Percentiles rank a stretch among this genome's conserved stretches.
These are phyloP conservation scores for Teratosphaeria pseudoeucalypti DNA, from an alignment of 2,329 filamentous ascomycete species.

Conservation along the genomic window DNA sequence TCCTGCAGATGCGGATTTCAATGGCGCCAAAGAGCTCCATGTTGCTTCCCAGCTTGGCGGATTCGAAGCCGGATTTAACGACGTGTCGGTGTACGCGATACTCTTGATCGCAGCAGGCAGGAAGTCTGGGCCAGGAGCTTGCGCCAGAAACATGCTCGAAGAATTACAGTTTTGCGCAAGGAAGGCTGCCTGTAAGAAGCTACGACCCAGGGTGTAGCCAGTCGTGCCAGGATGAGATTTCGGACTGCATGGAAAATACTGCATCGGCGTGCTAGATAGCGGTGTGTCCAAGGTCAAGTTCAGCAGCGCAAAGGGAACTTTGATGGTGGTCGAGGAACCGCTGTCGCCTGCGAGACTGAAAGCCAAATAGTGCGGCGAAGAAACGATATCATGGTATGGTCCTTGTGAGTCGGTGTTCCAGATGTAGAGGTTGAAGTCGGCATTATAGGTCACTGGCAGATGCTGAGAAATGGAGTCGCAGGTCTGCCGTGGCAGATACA, in stretches of 20 bases:
- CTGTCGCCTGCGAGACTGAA: slow-evolving; percentile 27
- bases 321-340: slow-evolving; percentile 27
- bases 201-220: slow-evolving; percentile 31
- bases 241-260: slow-evolving; percentile 35
- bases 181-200: slow-evolving; percentile 40
- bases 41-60: slow-evolving; percentile 8
- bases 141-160: slow-evolving; percentile 30
- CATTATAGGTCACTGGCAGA: slow-evolving; percentile 20
- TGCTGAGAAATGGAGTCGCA: slow-evolving; percentile 19
- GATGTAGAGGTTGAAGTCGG: slow-evolving; percentile 14
- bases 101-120: neutral
- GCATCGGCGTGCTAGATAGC: slow-evolving; percentile 21
- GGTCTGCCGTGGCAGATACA: slow-evolving; percentile 19
- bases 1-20: neutral
- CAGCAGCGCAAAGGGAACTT: slow-evolving; percentile 30
- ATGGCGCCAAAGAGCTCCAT: slow-evolving; percentile 6
- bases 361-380: slow-evolving; percentile 31
- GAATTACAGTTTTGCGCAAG: slow-evolving; percentile 32
- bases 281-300: slow-evolving; percentile 31
- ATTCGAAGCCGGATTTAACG: slow-evolving; percentile 3
- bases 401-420: slow-evolving; percentile 19
- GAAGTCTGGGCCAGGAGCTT: slow-evolving; percentile 30
- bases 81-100: slow-evolving; percentile 5
- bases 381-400: slow-evolving; percentile 29
- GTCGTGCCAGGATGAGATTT: slow-evolving; percentile 17